phyloP scores from a whole-genome alignment of 352 stramenopile species.

The Phytophthora boehmeriae region DNA sequence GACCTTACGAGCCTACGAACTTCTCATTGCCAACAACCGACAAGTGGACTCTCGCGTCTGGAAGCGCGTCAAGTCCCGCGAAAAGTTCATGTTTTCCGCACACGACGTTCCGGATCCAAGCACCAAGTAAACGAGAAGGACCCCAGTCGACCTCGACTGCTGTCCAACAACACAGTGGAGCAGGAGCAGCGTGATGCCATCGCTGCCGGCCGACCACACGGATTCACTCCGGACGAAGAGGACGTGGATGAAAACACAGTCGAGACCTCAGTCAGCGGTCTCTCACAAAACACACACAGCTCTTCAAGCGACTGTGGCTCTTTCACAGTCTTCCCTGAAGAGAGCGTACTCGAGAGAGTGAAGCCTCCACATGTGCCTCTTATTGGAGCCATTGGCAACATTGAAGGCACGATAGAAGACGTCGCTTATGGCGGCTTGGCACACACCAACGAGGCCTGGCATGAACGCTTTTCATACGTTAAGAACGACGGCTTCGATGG shows the following conservation, averaged over 20 bases:
- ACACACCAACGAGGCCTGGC: slow-evolving; percentile 40
- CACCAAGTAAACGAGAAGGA: slow-evolving; percentile 27
- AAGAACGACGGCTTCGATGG: slow-evolving; percentile 49
- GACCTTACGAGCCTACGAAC: slow-evolving; percentile 58
- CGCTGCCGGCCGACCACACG: slow-evolving; percentile 29
- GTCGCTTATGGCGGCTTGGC: slow-evolving; percentile 49
- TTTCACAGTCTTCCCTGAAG: slow-evolving; percentile 42
- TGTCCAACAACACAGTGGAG: slow-evolving; percentile 48
- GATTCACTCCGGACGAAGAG: slow-evolving; percentile 28
- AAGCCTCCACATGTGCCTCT: slow-evolving; percentile 44
- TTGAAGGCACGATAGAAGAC: slow-evolving; percentile 52
- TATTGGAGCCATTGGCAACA: slow-evolving; percentile 36
- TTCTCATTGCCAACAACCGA: slow-evolving; percentile 47
- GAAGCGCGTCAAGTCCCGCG: slow-evolving; percentile 62
- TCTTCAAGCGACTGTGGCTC: slow-evolving; percentile 48
- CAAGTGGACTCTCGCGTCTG: slow-evolving; percentile 47
- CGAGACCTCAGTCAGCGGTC: slow-evolving; percentile 24
- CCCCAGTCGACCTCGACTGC: slow-evolving; percentile 43
- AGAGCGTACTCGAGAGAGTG: slow-evolving; percentile 42
- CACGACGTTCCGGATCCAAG: slow-evolving; percentile 41
- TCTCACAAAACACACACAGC: slow-evolving; percentile 32
- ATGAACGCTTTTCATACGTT: slow-evolving; percentile 47
- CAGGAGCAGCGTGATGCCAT: slow-evolving; percentile 36
- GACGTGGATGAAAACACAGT: slow-evolving; percentile 14
- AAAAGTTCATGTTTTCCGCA: slow-evolving; percentile 68